Evolutionary conservation across 2,329 filamentous ascomycete species (phyloP).

Genomic region (Pseudovirgaria hyperparasitica): DNA sequence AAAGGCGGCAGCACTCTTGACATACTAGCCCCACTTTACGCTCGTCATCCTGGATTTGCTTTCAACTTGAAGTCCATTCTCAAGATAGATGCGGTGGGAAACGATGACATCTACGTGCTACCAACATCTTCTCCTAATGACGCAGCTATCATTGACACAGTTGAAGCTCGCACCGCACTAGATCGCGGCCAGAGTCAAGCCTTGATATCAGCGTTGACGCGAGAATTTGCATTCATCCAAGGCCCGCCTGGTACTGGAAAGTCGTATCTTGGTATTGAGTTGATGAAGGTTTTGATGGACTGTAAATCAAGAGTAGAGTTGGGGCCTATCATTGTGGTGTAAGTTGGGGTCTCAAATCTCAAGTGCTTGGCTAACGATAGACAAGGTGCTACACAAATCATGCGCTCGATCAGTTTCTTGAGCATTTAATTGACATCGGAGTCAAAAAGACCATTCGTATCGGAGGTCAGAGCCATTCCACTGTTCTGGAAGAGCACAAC

Average conservation of each 20-base stretch:
- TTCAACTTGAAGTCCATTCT: constrained; percentile 12
- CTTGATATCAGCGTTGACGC: constrained; percentile 39
- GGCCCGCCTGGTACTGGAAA: constrained; percentile 63
- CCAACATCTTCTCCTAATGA: constrained; percentile 10
- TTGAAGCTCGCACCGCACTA: constrained; percentile 21
- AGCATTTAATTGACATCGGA: constrained; percentile 41
- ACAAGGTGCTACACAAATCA: constrained; percentile 38
- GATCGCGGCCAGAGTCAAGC: constrained; percentile 39
- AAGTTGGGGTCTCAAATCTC: constrained; percentile 5
- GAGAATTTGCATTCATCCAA: constrained; percentile 49
- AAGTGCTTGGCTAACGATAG: constrained; percentile 2
- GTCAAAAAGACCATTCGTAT: constrained; percentile 46
- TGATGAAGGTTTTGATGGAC: constrained; percentile 45
- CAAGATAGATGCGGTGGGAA: constrained; percentile 1
- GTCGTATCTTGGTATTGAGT: constrained; percentile 44
- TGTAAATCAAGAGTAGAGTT: constrained; percentile 20
- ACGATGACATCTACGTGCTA: constrained; percentile 4
- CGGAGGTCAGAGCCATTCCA: constrained; percentile 45
- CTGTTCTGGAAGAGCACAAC: constrained; percentile 37
- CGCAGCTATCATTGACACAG: constrained; percentile 6
- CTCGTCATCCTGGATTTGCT: constrained; percentile 9
- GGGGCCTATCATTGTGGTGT: constrained; percentile 32
- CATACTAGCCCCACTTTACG: constrained; percentile 16
- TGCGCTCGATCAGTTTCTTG: constrained; percentile 45
- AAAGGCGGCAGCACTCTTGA: constrained; percentile 5